Evolutionary conservation across 345 rosid genomes (phyloP), one percentile per base, ranked within the genome.

Genomic region (Syzygium aqueum): DNA sequence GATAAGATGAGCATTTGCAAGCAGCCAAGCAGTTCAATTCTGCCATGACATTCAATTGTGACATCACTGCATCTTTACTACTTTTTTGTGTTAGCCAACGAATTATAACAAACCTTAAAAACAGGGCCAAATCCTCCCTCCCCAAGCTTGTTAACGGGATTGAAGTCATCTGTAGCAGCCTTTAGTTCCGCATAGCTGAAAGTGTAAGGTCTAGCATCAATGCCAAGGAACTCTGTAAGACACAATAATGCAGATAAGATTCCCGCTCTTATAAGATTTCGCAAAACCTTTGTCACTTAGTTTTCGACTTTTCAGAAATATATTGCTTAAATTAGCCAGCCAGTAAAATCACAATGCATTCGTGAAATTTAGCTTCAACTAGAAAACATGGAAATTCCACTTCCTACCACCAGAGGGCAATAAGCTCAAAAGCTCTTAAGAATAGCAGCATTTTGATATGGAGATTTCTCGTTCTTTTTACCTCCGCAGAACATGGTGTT

Each of bases 101-200:
- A 4, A 28, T 63, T 28, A 63, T 2, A 63, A 28, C 77, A 7
- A 65, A 65, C 40, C 77, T 65, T 92, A 73, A 86, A 96, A 84
- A 96, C 97, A 4, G 97, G 94, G 87, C 98, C 97, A 89, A 94
- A 96, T 85, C 98, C 97, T 91, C 97, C 98, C 91, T 96, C 97
- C 88, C 97, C 98, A 77, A 94, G 95, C 90, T 95, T 95, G 91
- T 95, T 91, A 82, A 92, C 86, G 73, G 90, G 89, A 89, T 87
- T 91, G 82, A 95, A 95, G 88, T 93, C 95, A 49, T 94, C 92
- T 50, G 96, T 94, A 43, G 96, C 98, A 88, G 91, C 57, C 88
- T 86, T 94, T 73, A 95, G 93, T 88, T 94, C 94, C 30, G 91
- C 87, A 90, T 90, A 92, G 87, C 89, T 92, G 90, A 95, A 95